Conservation (phyloP, 495 filamentous ascomycete species). For the Penicillium angulare region DNA sequence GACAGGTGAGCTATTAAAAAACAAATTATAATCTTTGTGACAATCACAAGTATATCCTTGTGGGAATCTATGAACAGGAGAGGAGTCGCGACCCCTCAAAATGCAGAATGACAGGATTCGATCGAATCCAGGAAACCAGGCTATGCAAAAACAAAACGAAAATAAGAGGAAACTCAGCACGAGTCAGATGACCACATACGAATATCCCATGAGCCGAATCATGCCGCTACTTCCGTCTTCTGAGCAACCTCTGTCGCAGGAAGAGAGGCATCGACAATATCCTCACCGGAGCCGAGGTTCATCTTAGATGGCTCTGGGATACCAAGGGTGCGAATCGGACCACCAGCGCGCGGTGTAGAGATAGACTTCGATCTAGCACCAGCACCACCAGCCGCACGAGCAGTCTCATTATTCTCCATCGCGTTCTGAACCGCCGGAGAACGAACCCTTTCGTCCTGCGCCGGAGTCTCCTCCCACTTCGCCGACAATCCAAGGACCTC, state of each 20-base stretch:
- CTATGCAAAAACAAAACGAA: constrained; percentile 21
- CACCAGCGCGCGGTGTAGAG: constrained; percentile 22
- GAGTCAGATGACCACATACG: background rate
- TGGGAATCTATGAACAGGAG: constrained; percentile 17
- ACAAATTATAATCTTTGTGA: too few species aligned
- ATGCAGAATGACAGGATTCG: constrained; percentile 16
- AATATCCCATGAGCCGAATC: background rate
- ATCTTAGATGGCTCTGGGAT: constrained; percentile 27
- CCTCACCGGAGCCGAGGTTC: constrained; percentile 12
- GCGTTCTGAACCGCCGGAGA: constrained; percentile 52
- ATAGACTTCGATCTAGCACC: constrained; percentile 29
- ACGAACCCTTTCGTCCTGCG: constrained; percentile 26
- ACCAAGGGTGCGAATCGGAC: constrained; percentile 43
- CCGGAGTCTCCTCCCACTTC: constrained; percentile 32
- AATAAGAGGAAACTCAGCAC: constrained; percentile 1
- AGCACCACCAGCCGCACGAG: constrained; percentile 41
- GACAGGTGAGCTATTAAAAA: too few species aligned
- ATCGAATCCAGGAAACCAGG: constrained; percentile 16
- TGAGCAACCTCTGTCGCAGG: constrained; percentile 22
- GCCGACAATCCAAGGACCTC: constrained; percentile 56
- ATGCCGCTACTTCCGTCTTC: constrained; percentile 27
- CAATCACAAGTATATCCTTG: constrained; percentile 17
- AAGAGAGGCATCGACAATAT: constrained; percentile 18
- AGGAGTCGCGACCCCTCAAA: constrained; percentile 7
- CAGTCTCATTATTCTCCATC: constrained; percentile 48